Percentiles rank a stretch among this genome's conserved stretches.
These are phyloP conservation scores for Geotrichum europaeum DNA, from an alignment of 1,139 yeast genomes.

Conservation along the genomic window DNA sequence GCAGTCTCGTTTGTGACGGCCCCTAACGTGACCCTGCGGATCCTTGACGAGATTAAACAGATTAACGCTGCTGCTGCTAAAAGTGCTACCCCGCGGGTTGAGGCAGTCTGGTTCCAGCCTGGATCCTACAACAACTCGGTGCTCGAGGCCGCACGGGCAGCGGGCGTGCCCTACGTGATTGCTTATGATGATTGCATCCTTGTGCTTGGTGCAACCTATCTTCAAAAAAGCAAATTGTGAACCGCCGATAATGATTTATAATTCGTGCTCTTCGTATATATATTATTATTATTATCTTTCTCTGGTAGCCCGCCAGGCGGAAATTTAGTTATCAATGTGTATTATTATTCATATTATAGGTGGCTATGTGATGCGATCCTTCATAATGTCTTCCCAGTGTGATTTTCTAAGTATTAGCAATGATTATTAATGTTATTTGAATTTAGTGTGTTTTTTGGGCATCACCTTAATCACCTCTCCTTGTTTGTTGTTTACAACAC, in stretches of 20 bases:
- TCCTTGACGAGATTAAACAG: constrained; percentile 41
- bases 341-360: neutral
- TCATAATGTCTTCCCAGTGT: neutral
- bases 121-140: constrained; percentile 62
- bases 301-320: no score
- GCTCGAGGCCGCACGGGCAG: constrained; percentile 40
- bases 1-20: constrained; percentile 55
- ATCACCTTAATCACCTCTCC: neutral
- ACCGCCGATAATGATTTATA: neutral
- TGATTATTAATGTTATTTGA: neutral
- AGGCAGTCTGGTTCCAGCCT: constrained; percentile 78
- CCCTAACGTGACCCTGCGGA: constrained; percentile 49
- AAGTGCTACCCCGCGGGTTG: constrained; percentile 34
- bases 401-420: neutral
- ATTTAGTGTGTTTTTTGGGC: neutral
- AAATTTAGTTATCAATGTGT: neutral
- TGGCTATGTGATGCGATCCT: neutral
- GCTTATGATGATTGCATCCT: constrained; percentile 64
- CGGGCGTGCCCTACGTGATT: constrained; percentile 39
- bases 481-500: constrained; percentile 5
- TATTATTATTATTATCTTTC: neutral
- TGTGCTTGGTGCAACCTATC: constrained; percentile 59
- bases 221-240: constrained; percentile 28
- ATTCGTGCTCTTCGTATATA: neutral
- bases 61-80: constrained; percentile 25